phyloP scores from a whole-genome alignment of 31 red algal genomes.

The Endocladia muricata region DNA sequence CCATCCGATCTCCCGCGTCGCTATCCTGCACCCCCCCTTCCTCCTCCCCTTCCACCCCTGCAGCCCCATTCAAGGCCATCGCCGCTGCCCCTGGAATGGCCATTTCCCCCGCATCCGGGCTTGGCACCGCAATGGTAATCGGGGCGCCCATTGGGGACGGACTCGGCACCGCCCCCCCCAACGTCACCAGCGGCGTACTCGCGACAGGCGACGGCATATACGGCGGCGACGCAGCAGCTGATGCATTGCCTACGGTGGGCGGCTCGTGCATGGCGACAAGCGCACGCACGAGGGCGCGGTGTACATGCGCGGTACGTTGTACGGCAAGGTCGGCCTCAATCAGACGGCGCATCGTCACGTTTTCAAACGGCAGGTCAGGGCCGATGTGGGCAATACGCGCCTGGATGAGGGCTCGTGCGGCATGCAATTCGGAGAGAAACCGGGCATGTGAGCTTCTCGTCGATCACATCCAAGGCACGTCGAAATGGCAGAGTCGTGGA shows the following conservation, averaged over 20 bases:
- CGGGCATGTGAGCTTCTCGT: not conserved
- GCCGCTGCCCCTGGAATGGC: not conserved
- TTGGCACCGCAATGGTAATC: constrained; percentile 59
- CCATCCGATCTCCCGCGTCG: constrained; percentile 2
- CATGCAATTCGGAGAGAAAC: constrained; percentile 31
- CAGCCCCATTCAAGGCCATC: constrained; percentile 37
- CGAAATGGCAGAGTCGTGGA: constrained; percentile 1
- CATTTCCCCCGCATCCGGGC: constrained; percentile 16
- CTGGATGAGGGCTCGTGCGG: constrained; percentile 39
- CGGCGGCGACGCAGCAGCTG: constrained; percentile 30
- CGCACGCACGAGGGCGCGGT: constrained; percentile 37
- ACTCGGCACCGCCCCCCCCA: constrained; percentile 22
- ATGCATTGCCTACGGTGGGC: not conserved
- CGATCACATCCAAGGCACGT: not conserved
- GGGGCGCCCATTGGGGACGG: constrained; percentile 35
- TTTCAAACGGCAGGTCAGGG: constrained; percentile 48
- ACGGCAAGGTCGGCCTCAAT: constrained; percentile 61
- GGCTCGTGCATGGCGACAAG: constrained; percentile 23
- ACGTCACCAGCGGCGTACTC: constrained; percentile 18
- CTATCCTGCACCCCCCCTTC: constrained; percentile 9
- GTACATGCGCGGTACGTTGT: constrained; percentile 51
- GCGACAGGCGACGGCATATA: constrained; percentile 60
- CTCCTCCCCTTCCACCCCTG: constrained; percentile 4
- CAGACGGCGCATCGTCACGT: constrained; percentile 29
- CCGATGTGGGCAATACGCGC: constrained; percentile 14